phyloP scores from a whole-genome alignment of 176 grass and related monocot genomes.

The Elaeis guineensis region DNA sequence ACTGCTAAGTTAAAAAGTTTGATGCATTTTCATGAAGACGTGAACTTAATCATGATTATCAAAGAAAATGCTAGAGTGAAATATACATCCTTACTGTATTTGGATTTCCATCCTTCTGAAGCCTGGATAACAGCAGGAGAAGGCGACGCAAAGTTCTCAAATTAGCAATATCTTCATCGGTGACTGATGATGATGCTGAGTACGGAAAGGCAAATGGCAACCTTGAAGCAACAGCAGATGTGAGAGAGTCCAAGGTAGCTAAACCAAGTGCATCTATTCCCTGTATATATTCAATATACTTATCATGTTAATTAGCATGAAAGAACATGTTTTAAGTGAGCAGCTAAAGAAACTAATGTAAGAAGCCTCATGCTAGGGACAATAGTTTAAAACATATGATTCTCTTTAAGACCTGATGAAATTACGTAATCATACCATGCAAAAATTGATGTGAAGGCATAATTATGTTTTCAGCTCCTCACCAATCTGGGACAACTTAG shows the following conservation, averaged over 20 bases:
- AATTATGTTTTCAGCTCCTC: no score
- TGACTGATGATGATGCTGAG: slow-evolving; percentile 31
- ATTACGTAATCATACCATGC: no score
- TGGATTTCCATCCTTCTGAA: slow-evolving; percentile 45
- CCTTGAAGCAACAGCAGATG: slow-evolving; percentile 60
- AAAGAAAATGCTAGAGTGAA: neutral
- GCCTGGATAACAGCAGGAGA: slow-evolving; percentile 53
- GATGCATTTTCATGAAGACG: neutral
- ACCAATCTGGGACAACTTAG: no score
- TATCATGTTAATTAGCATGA: no score
- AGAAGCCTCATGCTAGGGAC: no score
- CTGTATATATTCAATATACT: slow-evolving; percentile 24
- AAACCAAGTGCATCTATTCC: slow-evolving; percentile 88
- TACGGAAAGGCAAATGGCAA: slow-evolving; percentile 48
- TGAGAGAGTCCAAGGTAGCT: slow-evolving; percentile 60
- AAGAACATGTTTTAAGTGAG: no score
- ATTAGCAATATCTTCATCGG: slow-evolving; percentile 56
- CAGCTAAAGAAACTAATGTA: no score
- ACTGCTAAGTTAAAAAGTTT: neutral
- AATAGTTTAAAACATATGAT: no score
- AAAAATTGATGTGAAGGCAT: no score
- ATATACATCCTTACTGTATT: slow-evolving; percentile 38
- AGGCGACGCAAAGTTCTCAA: slow-evolving; percentile 73
- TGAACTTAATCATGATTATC: neutral
- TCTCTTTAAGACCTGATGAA: no score